Base-by-base conservation (phyloP, 2,329 filamentous ascomycete species). In the Botrytis byssoidea region DNA sequence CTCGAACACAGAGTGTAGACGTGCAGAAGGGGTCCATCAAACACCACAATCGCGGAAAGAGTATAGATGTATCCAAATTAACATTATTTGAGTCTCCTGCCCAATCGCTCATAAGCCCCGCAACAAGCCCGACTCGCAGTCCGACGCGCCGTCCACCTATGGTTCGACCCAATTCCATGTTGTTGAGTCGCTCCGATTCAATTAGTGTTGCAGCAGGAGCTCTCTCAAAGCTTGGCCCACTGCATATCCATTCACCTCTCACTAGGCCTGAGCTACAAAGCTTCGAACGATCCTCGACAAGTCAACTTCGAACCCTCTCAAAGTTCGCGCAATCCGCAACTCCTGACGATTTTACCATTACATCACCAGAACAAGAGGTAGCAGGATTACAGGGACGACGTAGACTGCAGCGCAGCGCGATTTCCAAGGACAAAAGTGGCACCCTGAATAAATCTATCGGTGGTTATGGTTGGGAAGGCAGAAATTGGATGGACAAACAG, bases 401-500 rank as follows among this genome's bases (percentile, higher is more conserved):
- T 75, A 91, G 90, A 78, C 84, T 99, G 71, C 96, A 98, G 82
- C 88, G 94, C 76, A 88, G 88, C 40, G 84, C 84, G 3, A 66
- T 71, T 42, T 75, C 72, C n/a, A 75, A 74, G 16, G 76, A 76
- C 29, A 83, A 84, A 51, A 84, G 83, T 40, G 83, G 82, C 37
- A 84, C 85, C 35, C 83, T 86, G 61, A 84, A 86, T 75, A 85
- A 85, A 76, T 82, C 82, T 16, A 79, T 80, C 9, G 85, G 84
- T 73, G 86, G 83, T 40, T 93, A 91, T 77, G 88, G 90, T 67
- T 96, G 94, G 91, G 90, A 93, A 76, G 91, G 91, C 32, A 89
- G 93, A 68, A 97, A 95, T 81, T 99, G 96, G 96, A 99, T 99
- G 95, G 96, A 99, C 82, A 96, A 97, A 81, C 95, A 99, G 81